Conservation (phyloP, 345 rosid genomes). For the Gossypium stocksii region DNA sequence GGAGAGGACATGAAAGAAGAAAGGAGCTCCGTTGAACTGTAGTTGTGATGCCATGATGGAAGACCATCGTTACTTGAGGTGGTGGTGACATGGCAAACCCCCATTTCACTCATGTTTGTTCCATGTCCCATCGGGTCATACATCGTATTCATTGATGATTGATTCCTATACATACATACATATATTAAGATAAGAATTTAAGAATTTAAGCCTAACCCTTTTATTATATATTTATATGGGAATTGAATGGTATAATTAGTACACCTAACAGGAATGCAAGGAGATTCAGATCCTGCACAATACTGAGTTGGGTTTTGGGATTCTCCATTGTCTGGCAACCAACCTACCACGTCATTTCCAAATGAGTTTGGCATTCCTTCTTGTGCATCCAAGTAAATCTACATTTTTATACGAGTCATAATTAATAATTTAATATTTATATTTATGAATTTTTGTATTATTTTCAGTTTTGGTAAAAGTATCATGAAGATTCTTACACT, state of each 20-base stretch:
- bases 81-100: constrained; percentile 20
- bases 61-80: constrained; percentile 18
- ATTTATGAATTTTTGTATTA: too few relatives aligned
- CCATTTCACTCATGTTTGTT: constrained; percentile 23
- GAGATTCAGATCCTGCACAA: constrained; percentile 27
- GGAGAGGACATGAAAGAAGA: constrained; percentile 40
- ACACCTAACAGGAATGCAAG: constrained; percentile 29
- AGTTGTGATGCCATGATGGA: constrained; percentile 31
- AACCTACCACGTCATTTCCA: constrained; percentile 27
- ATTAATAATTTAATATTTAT: too few relatives aligned
- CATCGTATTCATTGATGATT: constrained; percentile 19
- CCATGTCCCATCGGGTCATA: constrained; percentile 44
- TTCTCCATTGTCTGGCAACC: constrained; percentile 32
- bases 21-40: constrained; percentile 36
- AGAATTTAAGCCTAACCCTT: background rate
- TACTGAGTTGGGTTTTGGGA: constrained; percentile 15
- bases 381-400: constrained; percentile 30
- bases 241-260: background rate
- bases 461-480: too few relatives aligned
- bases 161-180: constrained; percentile 9
- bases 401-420: background rate
- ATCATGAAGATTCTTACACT: too few relatives aligned
- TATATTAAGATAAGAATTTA: background rate
- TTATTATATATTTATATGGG: too few relatives aligned
- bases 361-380: constrained; percentile 27